Evolutionary conservation across 305 asterid species (phyloP).

Genomic region (Galium porrigens): DNA sequence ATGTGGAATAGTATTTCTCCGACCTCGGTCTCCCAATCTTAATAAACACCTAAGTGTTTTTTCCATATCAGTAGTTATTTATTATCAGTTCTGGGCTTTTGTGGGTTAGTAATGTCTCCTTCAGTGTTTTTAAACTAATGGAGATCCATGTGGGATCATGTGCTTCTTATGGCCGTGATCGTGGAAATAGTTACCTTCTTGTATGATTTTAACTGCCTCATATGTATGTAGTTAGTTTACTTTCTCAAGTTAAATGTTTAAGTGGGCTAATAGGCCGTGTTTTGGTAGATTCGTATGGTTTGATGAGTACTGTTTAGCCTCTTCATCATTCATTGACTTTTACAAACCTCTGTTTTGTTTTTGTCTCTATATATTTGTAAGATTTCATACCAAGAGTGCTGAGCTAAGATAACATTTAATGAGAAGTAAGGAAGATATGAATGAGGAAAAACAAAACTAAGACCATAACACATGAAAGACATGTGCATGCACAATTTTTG

Average conservation of each 20-base stretch:
- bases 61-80: neutral
- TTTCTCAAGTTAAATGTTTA: neutral
- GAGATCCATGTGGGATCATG: neutral
- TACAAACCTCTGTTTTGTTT: neutral
- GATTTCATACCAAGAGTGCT: neutral
- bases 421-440: neutral
- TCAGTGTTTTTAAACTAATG: neutral
- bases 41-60: neutral
- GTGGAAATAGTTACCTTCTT: slow-evolving; percentile 1
- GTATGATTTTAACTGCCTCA: neutral
- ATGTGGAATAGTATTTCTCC: neutral
- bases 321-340: neutral
- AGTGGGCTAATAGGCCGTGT: neutral
- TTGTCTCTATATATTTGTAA: neutral
- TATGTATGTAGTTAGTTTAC: neutral
- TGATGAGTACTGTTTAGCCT: neutral
- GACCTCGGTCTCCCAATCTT: neutral
- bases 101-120: neutral
- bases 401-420: neutral
- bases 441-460: neutral
- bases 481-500: neutral
- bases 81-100: neutral
- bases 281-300: neutral
- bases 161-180: neutral
- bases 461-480: neutral